Conservation (phyloP, 495 filamentous ascomycete genomes). For the Tetracladium setigerum region DNA sequence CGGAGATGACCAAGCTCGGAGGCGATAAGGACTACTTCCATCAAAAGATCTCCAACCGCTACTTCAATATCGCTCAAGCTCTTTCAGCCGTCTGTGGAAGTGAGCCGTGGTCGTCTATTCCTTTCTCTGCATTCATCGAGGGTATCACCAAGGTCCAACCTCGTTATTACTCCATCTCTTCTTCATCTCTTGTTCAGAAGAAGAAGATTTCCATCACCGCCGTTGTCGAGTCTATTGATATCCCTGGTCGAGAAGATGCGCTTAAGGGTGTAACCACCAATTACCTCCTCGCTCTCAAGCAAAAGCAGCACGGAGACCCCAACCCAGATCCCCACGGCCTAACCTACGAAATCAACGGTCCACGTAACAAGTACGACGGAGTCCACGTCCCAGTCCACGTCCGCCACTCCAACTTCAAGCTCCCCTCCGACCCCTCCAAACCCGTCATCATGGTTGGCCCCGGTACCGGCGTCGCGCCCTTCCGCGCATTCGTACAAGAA, state of each 20-base stretch:
- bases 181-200: constrained; percentile 88
- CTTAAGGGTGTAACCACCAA: constrained; percentile 96
- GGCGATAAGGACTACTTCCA: constrained; percentile 96
- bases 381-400: constrained; percentile 94
- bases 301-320: constrained; percentile 91
- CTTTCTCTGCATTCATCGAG: constrained; percentile 94
- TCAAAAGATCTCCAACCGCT: constrained; percentile 70
- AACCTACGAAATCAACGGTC: constrained; percentile 82
- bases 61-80: constrained; percentile 85
- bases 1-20: constrained; percentile 81
- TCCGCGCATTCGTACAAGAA: constrained; percentile 93
- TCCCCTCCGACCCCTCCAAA: constrained; percentile 89
- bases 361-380: constrained; percentile 94
- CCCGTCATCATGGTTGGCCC: constrained; percentile 95
- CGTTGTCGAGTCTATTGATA: constrained; percentile 75
- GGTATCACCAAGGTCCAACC: constrained; percentile 91
- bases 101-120: constrained; percentile 71
- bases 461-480: constrained; percentile 93
- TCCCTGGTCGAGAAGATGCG: constrained; percentile 71
- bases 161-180: constrained; percentile 99
- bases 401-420: constrained; percentile 98
- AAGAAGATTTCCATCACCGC: constrained; percentile 91
- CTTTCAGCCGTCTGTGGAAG: constrained; percentile 65
- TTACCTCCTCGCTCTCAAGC: constrained; percentile 91
- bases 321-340: constrained; percentile 79